These are phyloP conservation scores for Russula ochroleuca DNA, from an alignment of 768 basidiomycete species.

Conservation along the genomic window DNA sequence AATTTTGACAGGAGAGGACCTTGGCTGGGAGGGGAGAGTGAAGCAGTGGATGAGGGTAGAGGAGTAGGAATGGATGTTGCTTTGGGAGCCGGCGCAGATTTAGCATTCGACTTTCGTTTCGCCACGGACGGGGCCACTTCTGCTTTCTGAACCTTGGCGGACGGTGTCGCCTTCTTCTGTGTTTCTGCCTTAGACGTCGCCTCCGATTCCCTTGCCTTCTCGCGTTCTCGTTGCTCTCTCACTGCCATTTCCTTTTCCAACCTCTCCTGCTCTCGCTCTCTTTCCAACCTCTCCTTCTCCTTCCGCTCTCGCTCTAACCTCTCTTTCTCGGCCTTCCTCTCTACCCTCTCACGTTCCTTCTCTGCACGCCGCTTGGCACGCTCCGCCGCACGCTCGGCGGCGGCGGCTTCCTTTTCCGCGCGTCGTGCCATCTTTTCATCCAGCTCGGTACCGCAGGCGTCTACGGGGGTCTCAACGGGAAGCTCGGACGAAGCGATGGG, in stretches of 20 bases:
- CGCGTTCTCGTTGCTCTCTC: constrained; percentile 28
- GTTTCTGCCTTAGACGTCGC: constrained; percentile 26
- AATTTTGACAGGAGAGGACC: constrained; percentile 76
- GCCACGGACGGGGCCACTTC: constrained; percentile 16
- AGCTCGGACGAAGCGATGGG: constrained; percentile 33
- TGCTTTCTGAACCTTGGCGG: constrained; percentile 22
- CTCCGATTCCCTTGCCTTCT: constrained; percentile 32
- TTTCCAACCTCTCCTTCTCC: constrained; percentile 42
- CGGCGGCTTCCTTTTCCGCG: constrained; percentile 52
- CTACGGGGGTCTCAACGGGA: constrained; percentile 22
- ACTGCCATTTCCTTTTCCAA: constrained; percentile 33
- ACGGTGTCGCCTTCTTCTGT: constrained; percentile 12
- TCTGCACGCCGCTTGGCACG: constrained; percentile 58
- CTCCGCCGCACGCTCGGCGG: constrained; percentile 58
- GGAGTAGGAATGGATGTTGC: constrained; percentile 27
- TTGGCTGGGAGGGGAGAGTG: constrained; percentile 45
- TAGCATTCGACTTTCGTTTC: constrained; percentile 30
- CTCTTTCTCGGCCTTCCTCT: constrained; percentile 54
- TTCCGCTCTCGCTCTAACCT: constrained; percentile 37
- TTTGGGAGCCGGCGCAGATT: constrained; percentile 28
- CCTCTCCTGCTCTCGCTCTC: constrained; percentile 37
- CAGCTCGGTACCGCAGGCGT: constrained; percentile 34
- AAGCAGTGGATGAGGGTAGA: constrained; percentile 24
- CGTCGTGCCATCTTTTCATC: constrained; percentile 47
- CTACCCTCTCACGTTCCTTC: constrained; percentile 52